Evolutionary conservation across 805 yeast genomes (phyloP), one percentile per base, ranked within the genome.

Genomic region (Lipomyces sp.): DNA sequence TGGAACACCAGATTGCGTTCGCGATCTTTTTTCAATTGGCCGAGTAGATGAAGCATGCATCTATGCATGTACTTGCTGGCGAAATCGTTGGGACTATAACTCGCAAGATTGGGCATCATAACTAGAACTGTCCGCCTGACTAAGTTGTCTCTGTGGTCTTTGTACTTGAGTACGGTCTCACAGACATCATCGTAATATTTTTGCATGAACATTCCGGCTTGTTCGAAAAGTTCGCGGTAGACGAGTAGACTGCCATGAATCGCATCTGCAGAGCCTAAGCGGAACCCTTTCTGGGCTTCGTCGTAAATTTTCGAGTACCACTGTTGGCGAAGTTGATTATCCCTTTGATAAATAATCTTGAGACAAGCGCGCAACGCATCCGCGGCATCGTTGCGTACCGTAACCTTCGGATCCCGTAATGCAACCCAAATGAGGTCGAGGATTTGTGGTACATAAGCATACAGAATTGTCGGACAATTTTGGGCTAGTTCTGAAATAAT

Each of bases 231-330:
- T 75, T 92, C 97, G 39, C 95, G 82, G 75, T 87, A 92, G 0
- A 90, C 95, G 51, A 94, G 79, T 30, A 94, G 79, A 0, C 96
- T 86, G 0, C 97, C 98, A 76, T 94, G 98, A n/a, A 91, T 84
- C 1, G 88, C 81, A 68, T 92, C 98, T 24, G 85, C 79, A 0
- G 86, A 77, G 51, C 80, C 81, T 8, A 77, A 60, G 15, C 67
- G 59, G 71, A 90, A 80, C 0, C 90, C 88, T 56, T 79, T 80
- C 1, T 86, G 84, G 4, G 94, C 90, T 73, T 87, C 90, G 54
- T 85, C 88, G 70, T 88, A 84, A 39, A 94, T 80, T 63, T 85
- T 83, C 65, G 83, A 83, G 73, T 90, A 88, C 95, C 97, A 92
- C 70, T 85, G 86, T 65, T 85, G 85, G 66, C 92, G 84, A 59